Evolutionary conservation across 805 yeast species (phyloP).

Genomic region (Wickerhamomyces queroliae): DNA sequence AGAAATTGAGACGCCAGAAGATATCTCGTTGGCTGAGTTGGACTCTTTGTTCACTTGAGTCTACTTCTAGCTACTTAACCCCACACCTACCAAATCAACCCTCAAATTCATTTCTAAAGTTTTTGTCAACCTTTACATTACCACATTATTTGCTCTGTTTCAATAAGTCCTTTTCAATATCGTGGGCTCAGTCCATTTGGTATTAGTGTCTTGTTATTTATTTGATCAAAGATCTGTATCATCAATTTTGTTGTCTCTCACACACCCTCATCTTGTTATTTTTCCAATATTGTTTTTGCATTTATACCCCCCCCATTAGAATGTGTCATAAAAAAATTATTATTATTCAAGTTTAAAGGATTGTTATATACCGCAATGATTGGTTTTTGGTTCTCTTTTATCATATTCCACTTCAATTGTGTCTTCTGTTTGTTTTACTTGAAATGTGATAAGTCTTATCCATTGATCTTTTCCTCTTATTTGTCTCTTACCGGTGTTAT

Average conservation of each 20-base stretch:
- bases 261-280: neutral
- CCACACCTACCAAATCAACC: neutral
- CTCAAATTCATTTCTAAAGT: neutral
- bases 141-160: no score
- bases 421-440: no score
- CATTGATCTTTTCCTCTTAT: neutral
- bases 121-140: neutral
- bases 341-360: no score
- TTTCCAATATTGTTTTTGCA: neutral
- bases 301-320: neutral
- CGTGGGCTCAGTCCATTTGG: no score
- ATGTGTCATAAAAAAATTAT: neutral
- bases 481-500: neutral
- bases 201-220: no score
- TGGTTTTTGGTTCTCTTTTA: no score
- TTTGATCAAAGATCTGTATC: no score
- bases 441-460: no score
- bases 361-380: no score
- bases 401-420: neutral
- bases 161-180: no score
- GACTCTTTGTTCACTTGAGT: conserved; percentile 39
- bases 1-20: conserved; percentile 77
- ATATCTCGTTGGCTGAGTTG: conserved; percentile 64
- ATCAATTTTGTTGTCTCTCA: no score
- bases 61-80: no score